Conservation (phyloP, 2,329 filamentous ascomycete genomes). For the Ascosphaera apis region DNA sequence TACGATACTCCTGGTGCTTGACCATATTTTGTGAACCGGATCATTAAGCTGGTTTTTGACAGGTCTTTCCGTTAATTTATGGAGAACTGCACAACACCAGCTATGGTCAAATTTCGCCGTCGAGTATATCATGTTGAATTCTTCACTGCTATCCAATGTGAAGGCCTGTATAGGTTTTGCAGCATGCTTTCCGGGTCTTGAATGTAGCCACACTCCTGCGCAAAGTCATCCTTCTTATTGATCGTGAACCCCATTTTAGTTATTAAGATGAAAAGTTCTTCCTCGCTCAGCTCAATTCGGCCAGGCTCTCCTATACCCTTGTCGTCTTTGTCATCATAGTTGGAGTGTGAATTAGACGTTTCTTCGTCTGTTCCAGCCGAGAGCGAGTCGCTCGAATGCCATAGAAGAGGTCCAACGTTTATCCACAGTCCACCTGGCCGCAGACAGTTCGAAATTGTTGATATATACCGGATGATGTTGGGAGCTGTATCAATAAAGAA, state of each 20-base stretch:
- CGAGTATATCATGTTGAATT: conserved; percentile 11
- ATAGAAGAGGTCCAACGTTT: conserved; percentile 76
- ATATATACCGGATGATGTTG: conserved; percentile 73
- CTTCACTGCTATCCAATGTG: conserved; percentile 53
- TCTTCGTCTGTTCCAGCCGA: background rate
- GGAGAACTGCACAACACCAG: too few relatives aligned
- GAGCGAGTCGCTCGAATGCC: conserved; percentile 62
- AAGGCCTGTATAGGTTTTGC: conserved; percentile 56
- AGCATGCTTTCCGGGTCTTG: conserved; percentile 70
- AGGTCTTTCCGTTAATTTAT: too few relatives aligned
- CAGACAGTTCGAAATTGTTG: conserved; percentile 59
- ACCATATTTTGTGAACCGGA: too few relatives aligned
- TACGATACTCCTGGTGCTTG: too few relatives aligned
- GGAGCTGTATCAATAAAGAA: conserved; percentile 97
- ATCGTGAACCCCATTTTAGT: conserved; percentile 54
- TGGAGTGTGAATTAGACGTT: background rate
- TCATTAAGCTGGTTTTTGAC: too few relatives aligned
- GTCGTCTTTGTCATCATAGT: too few relatives aligned
- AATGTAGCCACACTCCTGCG: conserved; percentile 49
- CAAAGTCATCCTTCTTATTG: conserved; percentile 33
- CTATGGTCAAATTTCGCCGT: too few relatives aligned
- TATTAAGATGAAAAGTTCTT: conserved; percentile 63
- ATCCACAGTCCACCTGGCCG: conserved; percentile 58
- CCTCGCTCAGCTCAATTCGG: conserved; percentile 69
- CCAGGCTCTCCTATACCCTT: conserved; percentile 69